These are phyloP conservation scores for Thelephora terrestris DNA, from an alignment of 1,284 basidiomycete genomes.

Conservation along the genomic window DNA sequence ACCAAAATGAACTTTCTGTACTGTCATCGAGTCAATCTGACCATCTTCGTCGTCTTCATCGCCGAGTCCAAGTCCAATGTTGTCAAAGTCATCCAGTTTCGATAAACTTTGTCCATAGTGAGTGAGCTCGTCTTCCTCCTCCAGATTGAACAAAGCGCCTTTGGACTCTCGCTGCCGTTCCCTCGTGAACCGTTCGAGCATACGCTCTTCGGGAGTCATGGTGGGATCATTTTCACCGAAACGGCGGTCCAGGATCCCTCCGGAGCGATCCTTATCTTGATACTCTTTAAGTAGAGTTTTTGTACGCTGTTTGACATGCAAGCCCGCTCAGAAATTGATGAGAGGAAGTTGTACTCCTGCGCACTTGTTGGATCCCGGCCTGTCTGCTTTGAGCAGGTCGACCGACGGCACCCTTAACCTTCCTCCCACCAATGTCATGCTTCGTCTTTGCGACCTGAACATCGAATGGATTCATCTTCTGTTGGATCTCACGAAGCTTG, in stretches of 20 bases:
- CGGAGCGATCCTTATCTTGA: constrained; percentile 67
- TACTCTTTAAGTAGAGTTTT: constrained; percentile 86
- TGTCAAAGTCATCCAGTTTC: constrained; percentile 81
- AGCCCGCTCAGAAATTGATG: neutral
- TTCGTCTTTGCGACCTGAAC: constrained; percentile 85
- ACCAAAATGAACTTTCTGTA: constrained; percentile 72
- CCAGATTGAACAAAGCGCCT: constrained; percentile 82
- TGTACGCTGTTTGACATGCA: constrained; percentile 46
- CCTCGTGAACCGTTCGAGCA: constrained; percentile 92
- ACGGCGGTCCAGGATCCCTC: constrained; percentile 87
- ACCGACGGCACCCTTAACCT: constrained; percentile 76
- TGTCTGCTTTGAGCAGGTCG: constrained; percentile 82
- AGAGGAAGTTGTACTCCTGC: constrained; percentile 16
- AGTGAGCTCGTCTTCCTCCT: constrained; percentile 84
- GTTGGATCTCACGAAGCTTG: constrained; percentile 79
- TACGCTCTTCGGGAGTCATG: constrained; percentile 90
- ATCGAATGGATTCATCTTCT: constrained; percentile 90
- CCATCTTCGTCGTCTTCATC: constrained; percentile 65
- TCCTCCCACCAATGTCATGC: constrained; percentile 85
- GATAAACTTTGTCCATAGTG: constrained; percentile 88
- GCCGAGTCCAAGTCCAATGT: constrained; percentile 62
- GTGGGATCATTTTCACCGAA: constrained; percentile 94
- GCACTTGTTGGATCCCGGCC: constrained; percentile 82
- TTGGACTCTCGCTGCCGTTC: constrained; percentile 78
- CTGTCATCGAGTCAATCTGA: constrained; percentile 57